Conservation (phyloP, 495 filamentous ascomycete genomes). For the Aspergillus funiculosus region DNA sequence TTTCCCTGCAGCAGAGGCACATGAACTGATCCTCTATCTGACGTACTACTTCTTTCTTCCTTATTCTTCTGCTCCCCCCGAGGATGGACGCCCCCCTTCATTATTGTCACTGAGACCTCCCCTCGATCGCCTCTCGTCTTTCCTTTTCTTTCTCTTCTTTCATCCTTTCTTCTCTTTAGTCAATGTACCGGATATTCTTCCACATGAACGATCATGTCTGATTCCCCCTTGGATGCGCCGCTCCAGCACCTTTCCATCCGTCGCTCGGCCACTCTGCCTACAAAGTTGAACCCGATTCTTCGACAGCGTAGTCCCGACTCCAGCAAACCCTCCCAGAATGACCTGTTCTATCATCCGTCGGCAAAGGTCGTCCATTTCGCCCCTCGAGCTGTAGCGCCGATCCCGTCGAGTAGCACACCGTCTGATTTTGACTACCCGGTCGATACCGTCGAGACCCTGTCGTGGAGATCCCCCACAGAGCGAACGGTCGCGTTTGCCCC, state of each 20-base stretch:
- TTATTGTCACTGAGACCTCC: constrained; percentile 9
- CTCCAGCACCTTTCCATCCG: constrained; percentile 39
- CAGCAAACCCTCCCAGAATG: constrained; percentile 51
- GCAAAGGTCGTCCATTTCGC: constrained; percentile 62
- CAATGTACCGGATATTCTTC: constrained; percentile 17
- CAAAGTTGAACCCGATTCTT: constrained; percentile 36
- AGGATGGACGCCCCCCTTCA: constrained; percentile 10
- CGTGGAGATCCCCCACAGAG: constrained; percentile 72
- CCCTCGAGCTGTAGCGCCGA: constrained; percentile 36
- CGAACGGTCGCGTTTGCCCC: constrained; percentile 76
- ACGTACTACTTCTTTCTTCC: background rate
- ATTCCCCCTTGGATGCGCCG: constrained; percentile 33
- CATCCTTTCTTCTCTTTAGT: constrained; percentile 5
- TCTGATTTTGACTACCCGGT: constrained; percentile 45
- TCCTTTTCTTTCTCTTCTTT: constrained; percentile 8
- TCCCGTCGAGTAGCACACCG: constrained; percentile 37
- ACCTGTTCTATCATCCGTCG: constrained; percentile 62
- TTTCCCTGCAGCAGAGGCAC: background rate
- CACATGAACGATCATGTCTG: constrained; percentile 37
- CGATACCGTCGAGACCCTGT: constrained; percentile 49
- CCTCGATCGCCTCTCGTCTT: constrained; percentile 17
- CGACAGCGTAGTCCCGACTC: constrained; percentile 32
- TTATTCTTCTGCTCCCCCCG: background rate
- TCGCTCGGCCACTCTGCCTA: constrained; percentile 56
- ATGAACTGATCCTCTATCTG: background rate